Conservation (phyloP, 805 yeast species). For the Kodamaea kakaduensis region DNA sequence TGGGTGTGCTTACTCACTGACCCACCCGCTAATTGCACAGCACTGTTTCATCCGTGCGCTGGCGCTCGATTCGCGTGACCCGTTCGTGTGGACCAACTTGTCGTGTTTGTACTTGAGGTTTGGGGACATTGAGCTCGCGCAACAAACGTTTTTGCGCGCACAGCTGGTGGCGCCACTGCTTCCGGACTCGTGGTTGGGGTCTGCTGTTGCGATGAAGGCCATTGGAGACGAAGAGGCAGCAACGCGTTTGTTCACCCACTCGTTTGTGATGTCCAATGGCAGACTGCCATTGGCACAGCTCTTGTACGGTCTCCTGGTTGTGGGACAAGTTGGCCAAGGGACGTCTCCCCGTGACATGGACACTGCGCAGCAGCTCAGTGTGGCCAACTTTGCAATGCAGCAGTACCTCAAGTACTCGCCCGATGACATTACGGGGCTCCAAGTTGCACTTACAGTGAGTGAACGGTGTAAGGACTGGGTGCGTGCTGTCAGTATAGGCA, state of each 20-base stretch:
- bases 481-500: constrained; percentile 47
- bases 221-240: constrained; percentile 51
- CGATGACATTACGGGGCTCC: constrained; percentile 52
- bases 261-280: constrained; percentile 74
- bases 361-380: constrained; percentile 59
- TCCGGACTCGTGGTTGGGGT: constrained; percentile 79
- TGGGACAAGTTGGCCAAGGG: constrained; percentile 39
- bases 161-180: constrained; percentile 79
- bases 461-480: constrained; percentile 70
- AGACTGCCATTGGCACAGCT: constrained; percentile 64
- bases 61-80: constrained; percentile 62
- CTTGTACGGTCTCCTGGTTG: constrained; percentile 61
- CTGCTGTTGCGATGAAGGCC: constrained; percentile 60
- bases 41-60: constrained; percentile 88
- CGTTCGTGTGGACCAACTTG: constrained; percentile 73
- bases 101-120: constrained; percentile 70
- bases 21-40: constrained; percentile 73
- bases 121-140: constrained; percentile 70
- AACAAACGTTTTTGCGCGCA: constrained; percentile 65
- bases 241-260: constrained; percentile 64
- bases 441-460: constrained; percentile 49
- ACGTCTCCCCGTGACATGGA: constrained; percentile 49
- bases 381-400: constrained; percentile 64
- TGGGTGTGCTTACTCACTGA: constrained; percentile 67
- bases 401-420: constrained; percentile 63